Conservation (phyloP, 495 filamentous ascomycete species). For the Penicillium cosmopolitanum region DNA sequence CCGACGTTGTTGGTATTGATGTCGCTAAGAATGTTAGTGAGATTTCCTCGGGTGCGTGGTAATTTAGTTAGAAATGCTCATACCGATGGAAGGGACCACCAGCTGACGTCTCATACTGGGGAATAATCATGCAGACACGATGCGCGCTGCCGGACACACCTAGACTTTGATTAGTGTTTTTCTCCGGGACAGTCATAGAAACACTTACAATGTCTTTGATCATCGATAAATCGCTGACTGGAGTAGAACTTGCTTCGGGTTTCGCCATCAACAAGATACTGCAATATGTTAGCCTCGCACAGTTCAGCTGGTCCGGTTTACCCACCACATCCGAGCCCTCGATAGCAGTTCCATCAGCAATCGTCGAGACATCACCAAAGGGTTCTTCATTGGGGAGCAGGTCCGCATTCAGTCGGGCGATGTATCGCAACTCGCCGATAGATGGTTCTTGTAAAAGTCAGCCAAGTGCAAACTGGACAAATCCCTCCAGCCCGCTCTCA, state of each 20-base stretch:
- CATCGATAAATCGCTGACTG: constrained; percentile 68
- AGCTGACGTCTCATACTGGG: constrained; percentile 50
- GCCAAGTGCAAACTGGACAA: no score
- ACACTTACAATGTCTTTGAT: constrained; percentile 59
- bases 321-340: constrained; percentile 64
- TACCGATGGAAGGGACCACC: constrained; percentile 55
- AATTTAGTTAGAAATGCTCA: background rate
- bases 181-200: background rate
- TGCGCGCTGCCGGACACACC: constrained; percentile 36
- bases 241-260: constrained; percentile 73
- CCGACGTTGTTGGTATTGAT: constrained; percentile 68
- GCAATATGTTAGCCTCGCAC: constrained; percentile 6
- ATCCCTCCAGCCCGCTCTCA: background rate
- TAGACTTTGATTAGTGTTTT: constrained; percentile 13
- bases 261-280: constrained; percentile 59
- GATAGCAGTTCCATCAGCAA: constrained; percentile 50
- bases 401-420: constrained; percentile 60
- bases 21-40: constrained; percentile 44
- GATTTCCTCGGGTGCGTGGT: background rate
- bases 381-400: constrained; percentile 57
- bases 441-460: constrained; percentile 44
- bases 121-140: constrained; percentile 42
- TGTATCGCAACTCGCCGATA: constrained; percentile 66
- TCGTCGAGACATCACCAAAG: constrained; percentile 54
- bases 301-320: background rate